A percentile compares a stretch with the other conserved stretches of the same genome.
phyloP scores from a whole-genome alignment of 108 stramenopile species.

The Schizochytrium sp. region DNA sequence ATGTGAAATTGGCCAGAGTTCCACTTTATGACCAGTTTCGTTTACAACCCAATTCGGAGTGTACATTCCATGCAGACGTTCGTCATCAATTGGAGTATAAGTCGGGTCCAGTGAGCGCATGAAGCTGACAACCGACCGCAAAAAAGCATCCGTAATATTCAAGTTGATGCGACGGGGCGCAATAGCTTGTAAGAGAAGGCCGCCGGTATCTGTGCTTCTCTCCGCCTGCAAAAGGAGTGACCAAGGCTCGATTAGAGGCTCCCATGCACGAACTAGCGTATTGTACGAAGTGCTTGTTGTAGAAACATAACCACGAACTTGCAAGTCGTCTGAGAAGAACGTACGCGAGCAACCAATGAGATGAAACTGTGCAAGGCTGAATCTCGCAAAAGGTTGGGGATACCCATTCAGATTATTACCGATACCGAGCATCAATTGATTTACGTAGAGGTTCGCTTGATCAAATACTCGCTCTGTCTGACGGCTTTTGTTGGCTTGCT shows the following conservation, averaged over 20 bases:
- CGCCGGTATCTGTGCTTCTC: background rate
- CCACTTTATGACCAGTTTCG: constrained; percentile 51
- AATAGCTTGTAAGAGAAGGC: constrained; percentile 34
- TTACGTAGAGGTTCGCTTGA: background rate
- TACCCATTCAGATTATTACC: constrained; percentile 50
- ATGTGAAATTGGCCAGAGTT: constrained; percentile 18
- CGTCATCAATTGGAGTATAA: constrained; percentile 19
- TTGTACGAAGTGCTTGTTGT: constrained; percentile 35
- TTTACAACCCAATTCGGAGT: constrained; percentile 49
- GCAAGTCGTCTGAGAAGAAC: constrained; percentile 16
- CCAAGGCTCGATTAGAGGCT: constrained; percentile 49
- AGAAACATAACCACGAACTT: constrained; percentile 37
- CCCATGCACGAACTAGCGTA: background rate
- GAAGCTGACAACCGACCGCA: background rate
- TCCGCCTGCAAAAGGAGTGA: constrained; percentile 7
- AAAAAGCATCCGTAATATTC: constrained; percentile 44
- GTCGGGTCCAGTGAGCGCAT: background rate
- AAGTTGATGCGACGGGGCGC: constrained; percentile 18
- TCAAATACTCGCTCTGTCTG: background rate
- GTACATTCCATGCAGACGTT: constrained; percentile 58
- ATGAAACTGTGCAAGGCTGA: constrained; percentile 22
- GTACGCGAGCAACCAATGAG: constrained; percentile 17
- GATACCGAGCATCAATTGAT: constrained; percentile 40
- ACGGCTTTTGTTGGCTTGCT: background rate
- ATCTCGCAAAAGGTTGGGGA: constrained; percentile 2